phyloP scores from a whole-genome alignment of 2,329 filamentous ascomycete genomes.

The Verruconis gallopava region DNA sequence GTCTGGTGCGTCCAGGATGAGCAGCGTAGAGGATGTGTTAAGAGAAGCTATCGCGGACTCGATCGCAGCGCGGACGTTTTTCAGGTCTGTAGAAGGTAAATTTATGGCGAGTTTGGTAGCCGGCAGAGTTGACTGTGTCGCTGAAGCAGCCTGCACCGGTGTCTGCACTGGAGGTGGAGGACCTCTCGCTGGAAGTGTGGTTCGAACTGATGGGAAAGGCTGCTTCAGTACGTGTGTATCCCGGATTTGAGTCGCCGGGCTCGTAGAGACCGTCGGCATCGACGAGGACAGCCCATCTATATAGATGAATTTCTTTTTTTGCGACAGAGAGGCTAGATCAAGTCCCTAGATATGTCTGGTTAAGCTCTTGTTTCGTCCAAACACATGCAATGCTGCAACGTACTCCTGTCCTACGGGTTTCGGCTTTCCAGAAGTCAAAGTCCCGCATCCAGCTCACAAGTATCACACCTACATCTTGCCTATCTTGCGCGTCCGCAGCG shows the following conservation, averaged over 20 bases:
- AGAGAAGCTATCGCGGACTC: slow-evolving; percentile 16
- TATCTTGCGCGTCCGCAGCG: slow-evolving; percentile 12
- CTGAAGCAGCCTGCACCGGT: not conserved
- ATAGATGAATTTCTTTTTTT: slow-evolving; percentile 52
- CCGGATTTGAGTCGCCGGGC: not conserved
- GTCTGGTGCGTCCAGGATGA: slow-evolving; percentile 34
- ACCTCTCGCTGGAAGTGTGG: not conserved
- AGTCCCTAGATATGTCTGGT: slow-evolving; percentile 41
- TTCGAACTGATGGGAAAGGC: not conserved
- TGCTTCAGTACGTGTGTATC: not conserved
- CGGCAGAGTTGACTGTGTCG: not conserved
- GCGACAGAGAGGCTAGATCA: slow-evolving; percentile 50
- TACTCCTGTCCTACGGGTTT: slow-evolving; percentile 51
- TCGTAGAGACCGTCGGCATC: not conserved
- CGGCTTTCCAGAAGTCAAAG: slow-evolving; percentile 63
- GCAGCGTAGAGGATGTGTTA: slow-evolving; percentile 15
- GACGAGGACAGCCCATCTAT: slow-evolving; percentile 56
- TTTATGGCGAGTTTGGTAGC: slow-evolving; percentile 14
- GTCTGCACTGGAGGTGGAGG: not conserved
- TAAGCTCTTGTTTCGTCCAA: not conserved
- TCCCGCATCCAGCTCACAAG: slow-evolving; percentile 76
- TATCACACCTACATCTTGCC: slow-evolving; percentile 42
- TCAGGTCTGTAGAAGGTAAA: slow-evolving; percentile 19
- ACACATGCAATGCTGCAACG: slow-evolving; percentile 14
- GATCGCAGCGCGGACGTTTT: slow-evolving; percentile 18